Conservation (phyloP, 768 basidiomycete genomes). For the Agaricus blazei region DNA sequence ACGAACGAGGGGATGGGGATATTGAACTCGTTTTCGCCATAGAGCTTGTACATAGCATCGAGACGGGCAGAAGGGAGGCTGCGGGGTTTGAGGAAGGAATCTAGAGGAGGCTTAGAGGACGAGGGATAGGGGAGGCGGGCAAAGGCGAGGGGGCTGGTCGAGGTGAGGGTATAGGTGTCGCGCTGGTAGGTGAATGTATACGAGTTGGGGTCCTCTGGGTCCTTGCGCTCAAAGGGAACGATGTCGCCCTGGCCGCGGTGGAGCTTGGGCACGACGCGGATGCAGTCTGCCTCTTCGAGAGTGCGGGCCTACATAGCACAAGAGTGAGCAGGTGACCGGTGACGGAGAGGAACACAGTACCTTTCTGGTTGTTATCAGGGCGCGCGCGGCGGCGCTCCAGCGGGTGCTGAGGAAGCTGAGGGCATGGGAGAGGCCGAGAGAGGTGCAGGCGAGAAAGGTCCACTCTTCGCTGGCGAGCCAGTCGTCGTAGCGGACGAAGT, state of each 20-base stretch:
- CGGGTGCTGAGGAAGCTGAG: slow-evolving; percentile 87
- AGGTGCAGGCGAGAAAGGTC: slow-evolving; percentile 91
- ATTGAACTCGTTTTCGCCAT: slow-evolving; percentile 93
- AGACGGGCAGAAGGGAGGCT: slow-evolving; percentile 48
- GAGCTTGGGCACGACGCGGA: slow-evolving; percentile 73
- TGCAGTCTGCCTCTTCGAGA: slow-evolving; percentile 69
- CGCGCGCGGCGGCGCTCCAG: slow-evolving; percentile 80
- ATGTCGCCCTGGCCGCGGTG: slow-evolving; percentile 91
- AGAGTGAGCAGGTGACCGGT: not conserved
- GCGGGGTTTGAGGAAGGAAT: slow-evolving; percentile 55
- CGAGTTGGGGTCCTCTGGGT: slow-evolving; percentile 46
- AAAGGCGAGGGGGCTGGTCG: slow-evolving; percentile 58
- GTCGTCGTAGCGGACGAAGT: slow-evolving; percentile 84
- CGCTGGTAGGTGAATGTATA: slow-evolving; percentile 94
- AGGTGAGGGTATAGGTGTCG: slow-evolving; percentile 80
- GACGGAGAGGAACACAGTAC: slow-evolving; percentile 30
- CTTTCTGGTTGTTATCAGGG: slow-evolving; percentile 74
- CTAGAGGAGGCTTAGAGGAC: slow-evolving; percentile 61
- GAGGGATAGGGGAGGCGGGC: slow-evolving; percentile 85
- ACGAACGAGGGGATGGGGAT: slow-evolving; percentile 95
- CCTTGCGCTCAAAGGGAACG: slow-evolving; percentile 65
- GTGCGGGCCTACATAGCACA: slow-evolving; percentile 46
- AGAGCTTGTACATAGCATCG: slow-evolving; percentile 54
- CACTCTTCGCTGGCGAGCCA: slow-evolving; percentile 95
- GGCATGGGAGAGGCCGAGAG: slow-evolving; percentile 82